Base-by-base conservation (phyloP, 176 grass and related monocot genomes). In the Bromus sterilis region DNA sequence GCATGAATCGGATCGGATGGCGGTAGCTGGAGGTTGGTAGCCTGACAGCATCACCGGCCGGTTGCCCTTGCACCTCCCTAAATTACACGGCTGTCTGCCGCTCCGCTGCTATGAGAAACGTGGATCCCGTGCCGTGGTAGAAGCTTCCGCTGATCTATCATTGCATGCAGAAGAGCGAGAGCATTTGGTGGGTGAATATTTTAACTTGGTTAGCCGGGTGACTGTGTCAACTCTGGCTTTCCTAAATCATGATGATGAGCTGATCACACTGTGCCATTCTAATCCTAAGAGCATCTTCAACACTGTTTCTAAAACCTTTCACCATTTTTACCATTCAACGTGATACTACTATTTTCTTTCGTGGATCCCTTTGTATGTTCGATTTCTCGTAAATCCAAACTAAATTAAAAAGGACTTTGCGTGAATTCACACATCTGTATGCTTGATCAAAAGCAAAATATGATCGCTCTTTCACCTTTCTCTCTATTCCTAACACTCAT, bases 21-120 rank as follows among this genome's bases (percentile, higher is more conserved):
- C 56, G 85, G 90, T 90, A 76, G 90, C 82, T 92, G 83, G 82
- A 88, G 87, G 90, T 93, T 90, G 85, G 88, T 91, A 86, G 83
- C 42, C 41, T 60, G 83, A 71, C 87, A 79, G 56, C 90, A 78
- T 92, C 85, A 66, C 53, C 70, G 24, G 51, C 53, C 70, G 24
- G 51, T 28, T 42, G 40, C 81, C 57, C 6, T 40, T 7, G 33
- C 20, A 39, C 28, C 59, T 18, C 21, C 34, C 59, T 44, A 15
- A 57, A 30, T 16, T 69, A 23, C 15, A 46, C 56, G 26, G 1
- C 9, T 21, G 24, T 11, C 36, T 42, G 56, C 24, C 56, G n/a
- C 39, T 56, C 40, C 14, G 35, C 70, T 40, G 62, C 71, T 2
- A 33, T 35, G 71, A 85, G 29, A 55, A 81, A 81, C 71, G 78